Base-by-base conservation (phyloP, 768 basidiomycete genomes). In the Psilocybe cyanescens region DNA sequence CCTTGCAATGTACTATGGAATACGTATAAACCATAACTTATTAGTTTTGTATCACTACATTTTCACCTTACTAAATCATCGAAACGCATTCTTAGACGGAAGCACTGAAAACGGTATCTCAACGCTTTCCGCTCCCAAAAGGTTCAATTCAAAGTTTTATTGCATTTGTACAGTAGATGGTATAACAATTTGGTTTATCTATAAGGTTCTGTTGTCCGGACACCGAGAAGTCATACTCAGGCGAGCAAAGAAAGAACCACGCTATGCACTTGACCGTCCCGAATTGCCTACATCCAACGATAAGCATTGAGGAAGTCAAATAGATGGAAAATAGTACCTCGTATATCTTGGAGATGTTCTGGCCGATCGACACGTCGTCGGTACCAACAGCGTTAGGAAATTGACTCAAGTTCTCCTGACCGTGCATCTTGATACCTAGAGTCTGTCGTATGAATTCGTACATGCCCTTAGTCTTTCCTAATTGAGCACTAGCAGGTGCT, bases 351-450 rank as follows among this genome's bases (percentile, higher is more conserved):
- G 88, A 82, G n/a, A 93, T 85, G 65, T 87, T 87, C 72, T 89
- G 82, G 2, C 93, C 92, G 52, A 91, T 76, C 0, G 88, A 89
- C 5, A 74, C 79, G 41, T 91, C 81, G 49, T 82, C 81, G 9
- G 75, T 73, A 24, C 81, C 80, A 28, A 82, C 70, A 1, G 78
- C 81, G 53, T 79, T 76, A 1, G 64, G 70, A 57, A 85, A 85
- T 37, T 71, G 68, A 12, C 64, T 69, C 46, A 84, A 72, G 70
- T 94, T 94, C 66, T 91, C 90, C n/a, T 75, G 70, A 5, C 92
- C 92, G 58, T 92, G 87, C 89, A 92, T 93, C 65, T 76, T 77
- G 30, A 95, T 77, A 4, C 86, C 88, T 17, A 94, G 77, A 19
- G 76, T 80, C 31, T 82, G 71, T 30, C 93, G 81, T 28, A 95